Percentiles rank a stretch among this genome's conserved stretches.
phyloP scores from a whole-genome alignment of 768 basidiomycete genomes.

The Mycena belliarum region DNA sequence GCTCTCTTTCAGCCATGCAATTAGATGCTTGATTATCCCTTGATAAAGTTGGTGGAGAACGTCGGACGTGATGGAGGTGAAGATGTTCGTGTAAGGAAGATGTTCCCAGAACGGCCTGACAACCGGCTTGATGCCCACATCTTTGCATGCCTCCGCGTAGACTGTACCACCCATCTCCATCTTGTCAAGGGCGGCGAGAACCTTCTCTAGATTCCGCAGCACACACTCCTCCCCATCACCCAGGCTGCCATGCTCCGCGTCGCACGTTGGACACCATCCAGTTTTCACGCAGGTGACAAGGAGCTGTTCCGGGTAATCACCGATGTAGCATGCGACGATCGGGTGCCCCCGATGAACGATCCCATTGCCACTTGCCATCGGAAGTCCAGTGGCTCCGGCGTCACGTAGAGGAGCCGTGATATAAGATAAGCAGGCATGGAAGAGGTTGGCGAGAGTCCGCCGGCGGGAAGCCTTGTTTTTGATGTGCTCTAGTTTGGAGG shows the following conservation, averaged over 20 bases:
- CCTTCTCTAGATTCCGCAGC: conserved; percentile 17
- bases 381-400: conserved; percentile 31
- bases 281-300: conserved; percentile 32
- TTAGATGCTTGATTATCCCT: neutral
- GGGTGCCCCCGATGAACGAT: conserved; percentile 31
- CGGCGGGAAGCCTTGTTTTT: conserved; percentile 27
- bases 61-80: conserved; percentile 1
- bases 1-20: neutral
- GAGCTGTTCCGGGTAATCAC: conserved; percentile 48
- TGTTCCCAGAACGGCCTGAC: neutral
- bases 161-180: conserved; percentile 12
- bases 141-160: conserved; percentile 22
- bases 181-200: conserved; percentile 31
- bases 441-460: conserved; percentile 34
- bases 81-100: neutral
- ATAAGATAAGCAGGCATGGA: conserved; percentile 33
- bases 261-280: conserved; percentile 32
- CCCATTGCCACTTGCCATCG: conserved; percentile 39
- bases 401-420: conserved; percentile 31
- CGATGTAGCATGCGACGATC: conserved; percentile 40
- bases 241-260: conserved; percentile 21
- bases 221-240: neutral
- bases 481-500: conserved; percentile 34
- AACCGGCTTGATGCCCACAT: conserved; percentile 20
- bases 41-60: conserved; percentile 5